Base-by-base conservation (phyloP, 768 basidiomycete genomes). In the Leccinum uliginosum region DNA sequence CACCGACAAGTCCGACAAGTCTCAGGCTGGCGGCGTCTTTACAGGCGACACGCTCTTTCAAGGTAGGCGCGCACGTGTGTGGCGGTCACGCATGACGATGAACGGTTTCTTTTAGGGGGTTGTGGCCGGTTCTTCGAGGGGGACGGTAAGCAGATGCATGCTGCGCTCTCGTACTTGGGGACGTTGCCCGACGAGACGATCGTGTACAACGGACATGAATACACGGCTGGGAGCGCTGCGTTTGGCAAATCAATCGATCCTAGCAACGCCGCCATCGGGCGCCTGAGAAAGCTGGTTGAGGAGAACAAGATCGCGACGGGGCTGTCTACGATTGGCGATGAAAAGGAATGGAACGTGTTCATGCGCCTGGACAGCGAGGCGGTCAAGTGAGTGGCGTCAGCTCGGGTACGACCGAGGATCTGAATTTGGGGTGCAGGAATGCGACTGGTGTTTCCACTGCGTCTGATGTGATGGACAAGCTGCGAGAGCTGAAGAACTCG, bases 101-200 rank as follows among this genome's bases (percentile, higher is more conserved):
- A 50, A 67, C 59, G 32, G n/a, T 29, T 19, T 4, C 32, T 11
- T 77, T 81, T 5, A 70, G 88, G 78, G 26, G 93, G 93, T 9
- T 95, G 91, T 68, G 96, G 96, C 26, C 84, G 93, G 24, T 98
- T 98, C 83, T 97, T 97, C 68, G 95, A 98, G 68, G 91, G 92
- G 48, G 82, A 80, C 3, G 86, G 81, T 15, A 74, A 77, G 14
- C 80, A 93, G 73, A 98, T 98, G 96, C 78, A 89, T 63, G 72
- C 76, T 0, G 87, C 95, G 2, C 74, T 89, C 6, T 78, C 78
- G 27, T 77, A 82, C 66, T 79, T 98, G 55, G 85, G 78, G 12
- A 79, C 80, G 0, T 79, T 98, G 21, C 94, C 95, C 0, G 78
- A 87, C 63, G 76, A 84, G 54, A 98, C 94, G 1, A 70, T 89